Base-by-base conservation (phyloP, 2,329 filamentous ascomycete genomes). In the Ceratocystis papillata region DNA sequence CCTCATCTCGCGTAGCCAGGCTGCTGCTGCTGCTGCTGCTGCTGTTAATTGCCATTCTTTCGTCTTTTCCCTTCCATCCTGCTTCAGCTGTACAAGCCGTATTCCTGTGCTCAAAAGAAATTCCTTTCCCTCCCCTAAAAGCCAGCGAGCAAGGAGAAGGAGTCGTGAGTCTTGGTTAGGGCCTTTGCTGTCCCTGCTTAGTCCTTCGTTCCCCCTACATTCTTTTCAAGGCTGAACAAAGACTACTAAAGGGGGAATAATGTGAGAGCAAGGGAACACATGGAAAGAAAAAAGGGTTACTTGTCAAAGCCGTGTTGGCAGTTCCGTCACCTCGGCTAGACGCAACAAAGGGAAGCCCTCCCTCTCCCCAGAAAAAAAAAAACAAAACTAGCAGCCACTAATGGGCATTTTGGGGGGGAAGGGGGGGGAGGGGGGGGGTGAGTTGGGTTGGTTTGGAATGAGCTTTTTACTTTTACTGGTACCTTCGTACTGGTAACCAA, bases 271-370 rank as follows among this genome's bases (percentile, higher is more conserved):
- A 55, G 17, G 17, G 17, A 2, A 37, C 2, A 37, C 33, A 53
- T 20, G 12, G 10, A 25, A 53, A 25, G 30, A 57, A 57, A 33
- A 17, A 57, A 17, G n/a, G 28, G 17, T n/a, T n/a, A 30, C 53
- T 30, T 33, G 53, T 57, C 53, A 57, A 33, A 57, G 53, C 53
- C 53, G 53, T 57, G 53, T 33, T 57, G 53, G 53, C 53, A 57
- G 53, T 7, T 57, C 48, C 25, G 20, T 53, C 48, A 53, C 8
- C 7, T 53, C 48, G 48, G 48, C 20, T 53, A 53, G 48, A 53
- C 20, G 48, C 48, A 53, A 20, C 15, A 17, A 17, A 48, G 48
- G 48, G 20, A 37, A 37, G 20, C 20, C 48, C 20, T 53, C 46
- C 45, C 45, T 8, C 45, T 48, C 15, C 45, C 45, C 6, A 48